phyloP scores from a whole-genome alignment of 2,329 filamentous ascomycete genomes.

The Arachnopeziza araneosa region DNA sequence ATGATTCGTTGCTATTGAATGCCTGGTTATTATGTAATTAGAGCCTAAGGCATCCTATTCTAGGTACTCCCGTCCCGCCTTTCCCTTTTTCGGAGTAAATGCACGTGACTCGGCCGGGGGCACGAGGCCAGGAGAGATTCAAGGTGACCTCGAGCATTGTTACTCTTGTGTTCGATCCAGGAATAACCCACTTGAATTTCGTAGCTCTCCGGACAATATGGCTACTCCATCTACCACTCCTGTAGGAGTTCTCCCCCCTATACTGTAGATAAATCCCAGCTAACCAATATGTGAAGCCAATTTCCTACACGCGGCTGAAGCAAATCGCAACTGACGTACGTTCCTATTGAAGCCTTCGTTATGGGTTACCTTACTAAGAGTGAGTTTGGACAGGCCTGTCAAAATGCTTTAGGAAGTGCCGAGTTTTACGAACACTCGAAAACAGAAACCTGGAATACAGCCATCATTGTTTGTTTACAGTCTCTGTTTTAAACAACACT shows the following conservation, averaged over 20 bases:
- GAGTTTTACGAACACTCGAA: constrained; percentile 82
- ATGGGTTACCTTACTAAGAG: neutral
- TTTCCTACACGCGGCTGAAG: constrained; percentile 70
- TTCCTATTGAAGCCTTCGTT: neutral
- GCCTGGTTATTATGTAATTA: neutral
- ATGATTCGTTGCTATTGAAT: neutral
- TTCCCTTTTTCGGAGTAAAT: neutral
- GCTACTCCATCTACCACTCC: constrained; percentile 25
- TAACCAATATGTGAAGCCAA: constrained; percentile 49
- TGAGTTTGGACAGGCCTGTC: constrained; percentile 61
- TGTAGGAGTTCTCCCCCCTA: constrained; percentile 10
- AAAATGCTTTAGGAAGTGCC: constrained; percentile 65
- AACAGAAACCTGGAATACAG: constrained; percentile 83
- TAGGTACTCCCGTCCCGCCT: too few species aligned
- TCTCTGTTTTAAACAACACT: neutral
- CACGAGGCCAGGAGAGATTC: too few species aligned
- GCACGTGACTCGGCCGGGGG: neutral
- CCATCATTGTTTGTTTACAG: constrained; percentile 70
- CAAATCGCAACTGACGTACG: constrained; percentile 79
- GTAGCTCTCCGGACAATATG: constrained; percentile 12
- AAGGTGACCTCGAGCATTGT: neutral
- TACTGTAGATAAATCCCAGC: neutral
- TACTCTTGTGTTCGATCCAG: neutral
- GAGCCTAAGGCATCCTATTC: neutral
- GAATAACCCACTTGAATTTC: neutral